Base-by-base conservation (phyloP, 2,329 filamentous ascomycete genomes). In the Fusarium haematococcum region DNA sequence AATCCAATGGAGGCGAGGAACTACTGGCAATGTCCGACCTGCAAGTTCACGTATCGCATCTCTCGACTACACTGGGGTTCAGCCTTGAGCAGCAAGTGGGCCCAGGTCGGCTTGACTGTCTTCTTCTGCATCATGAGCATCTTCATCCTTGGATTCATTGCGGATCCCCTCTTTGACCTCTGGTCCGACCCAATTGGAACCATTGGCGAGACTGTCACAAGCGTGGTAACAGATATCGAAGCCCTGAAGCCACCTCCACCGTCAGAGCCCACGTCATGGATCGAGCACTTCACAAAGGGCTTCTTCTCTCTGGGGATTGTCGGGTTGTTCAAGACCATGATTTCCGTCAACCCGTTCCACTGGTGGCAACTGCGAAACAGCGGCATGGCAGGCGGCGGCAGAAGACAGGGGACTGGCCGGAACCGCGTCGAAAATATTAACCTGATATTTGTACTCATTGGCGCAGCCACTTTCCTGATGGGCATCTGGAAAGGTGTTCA, bases 1-100 rank as follows among this genome's bases (percentile, higher is more conserved):
- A 91, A 95, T 79, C 93, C 94, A 0, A 79, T 83, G 32, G 83
- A 83, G 79, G 88, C 85, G 35, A 89, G 93, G 66, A 95, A 95
- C 77, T 97, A 92, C 81, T 98, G 93, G 90, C 89, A 94, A 78
- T 98, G 96, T 79, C 94, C 94, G 23, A 98, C 95, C 0, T 98
- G 96, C 83, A 88, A 91, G 37, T 98, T 97, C 83, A 88, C 89
- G 75, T 98, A 98, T 83, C 90, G 91, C 39, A 87, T 98, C 69
- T 90, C 93, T 73, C 91, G 95, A 59, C 86, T 98, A 78, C 91
- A 88, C 33, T 97, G 91, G 92, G 92, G 92, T 27, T 88, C 89
- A 33, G 91, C 91, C 84, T 85, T 95, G 60, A 90, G 89, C 80
- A 94, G 91, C 84, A 88, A 88, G 75, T 82, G 89, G 65, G 87